A percentile compares a stretch with the other conserved stretches of the same genome.
phyloP scores from a whole-genome alignment of 306 rosid genomes.

The Cucurbita ficifolia region DNA sequence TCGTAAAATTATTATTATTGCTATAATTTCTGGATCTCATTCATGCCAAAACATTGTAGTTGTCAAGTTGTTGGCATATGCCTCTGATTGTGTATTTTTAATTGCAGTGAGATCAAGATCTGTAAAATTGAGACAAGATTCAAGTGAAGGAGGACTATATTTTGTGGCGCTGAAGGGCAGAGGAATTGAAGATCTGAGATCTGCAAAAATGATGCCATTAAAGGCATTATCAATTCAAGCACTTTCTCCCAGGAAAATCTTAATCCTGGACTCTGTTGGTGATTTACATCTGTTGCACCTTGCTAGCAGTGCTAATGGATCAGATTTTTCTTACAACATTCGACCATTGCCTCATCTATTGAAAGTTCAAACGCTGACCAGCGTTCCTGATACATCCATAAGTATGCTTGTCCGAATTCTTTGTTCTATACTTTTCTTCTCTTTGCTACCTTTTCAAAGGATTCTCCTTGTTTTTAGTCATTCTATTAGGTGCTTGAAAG shows the following conservation, averaged over 20 bases:
- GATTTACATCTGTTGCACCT: conserved; percentile 48
- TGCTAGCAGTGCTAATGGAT: conserved; percentile 38
- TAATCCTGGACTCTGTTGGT: conserved; percentile 71
- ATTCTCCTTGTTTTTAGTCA: too few species aligned
- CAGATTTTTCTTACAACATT: conserved; percentile 29
- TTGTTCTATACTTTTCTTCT: neutral
- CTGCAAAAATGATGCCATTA: conserved; percentile 18
- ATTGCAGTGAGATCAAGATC: conserved; percentile 51
- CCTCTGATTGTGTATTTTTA: conserved; percentile 22
- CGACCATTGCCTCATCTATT: conserved; percentile 41
- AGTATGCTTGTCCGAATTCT: conserved; percentile 32
- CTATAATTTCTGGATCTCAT: neutral
- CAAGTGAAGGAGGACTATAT: conserved; percentile 37
- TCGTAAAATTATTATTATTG: neutral
- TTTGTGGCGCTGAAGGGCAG: conserved; percentile 47
- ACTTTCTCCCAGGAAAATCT: conserved; percentile 42
- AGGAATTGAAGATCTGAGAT: conserved; percentile 26
- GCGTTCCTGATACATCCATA: conserved; percentile 44
- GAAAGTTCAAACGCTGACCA: conserved; percentile 52
- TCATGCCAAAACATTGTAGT: neutral
- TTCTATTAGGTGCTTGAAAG: too few species aligned
- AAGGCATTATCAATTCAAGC: conserved; percentile 69
- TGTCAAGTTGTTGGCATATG: neutral
- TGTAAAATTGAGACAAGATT: conserved; percentile 31
- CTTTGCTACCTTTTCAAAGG: too few species aligned